These are phyloP conservation scores for Leptodermis oblonga DNA, from an alignment of 257 asterid species.

Conservation along the genomic window DNA sequence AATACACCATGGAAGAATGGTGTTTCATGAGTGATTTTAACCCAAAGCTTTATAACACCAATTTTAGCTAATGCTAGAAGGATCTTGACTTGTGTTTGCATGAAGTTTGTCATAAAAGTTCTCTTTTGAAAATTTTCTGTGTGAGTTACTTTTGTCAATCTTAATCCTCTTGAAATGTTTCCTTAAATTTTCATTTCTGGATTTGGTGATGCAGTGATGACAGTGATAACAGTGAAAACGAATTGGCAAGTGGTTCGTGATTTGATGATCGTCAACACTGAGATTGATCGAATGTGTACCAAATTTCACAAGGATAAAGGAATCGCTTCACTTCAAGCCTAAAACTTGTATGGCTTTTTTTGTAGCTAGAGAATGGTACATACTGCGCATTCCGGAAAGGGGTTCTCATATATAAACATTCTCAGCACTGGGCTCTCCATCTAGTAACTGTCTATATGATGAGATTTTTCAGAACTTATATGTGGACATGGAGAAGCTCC, in stretches of 20 bases:
- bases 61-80: neutral
- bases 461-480: neutral
- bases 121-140: neutral
- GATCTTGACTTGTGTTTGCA: neutral
- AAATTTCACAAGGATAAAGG: neutral
- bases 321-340: neutral
- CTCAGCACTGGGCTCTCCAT: neutral
- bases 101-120: too few species aligned
- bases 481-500: neutral
- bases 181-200: constrained; percentile 3
- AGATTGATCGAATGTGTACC: neutral
- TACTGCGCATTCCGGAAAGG: neutral
- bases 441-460: constrained; percentile 3
- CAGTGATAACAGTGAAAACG: constrained; percentile 62
- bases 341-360: neutral
- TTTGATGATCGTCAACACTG: neutral
- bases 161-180: neutral
- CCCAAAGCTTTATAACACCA: neutral
- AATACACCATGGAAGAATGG: neutral
- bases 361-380: constrained; percentile 17
- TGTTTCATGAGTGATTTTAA: neutral
- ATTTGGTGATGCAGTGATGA: constrained; percentile 60
- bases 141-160: neutral
- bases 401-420: neutral
- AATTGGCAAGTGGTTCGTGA: constrained; percentile 30